A percentile compares a stretch with the other conserved stretches of the same genome.
Conservation (phyloP, 306 rosid species). For the Bauhinia variegata region DNA sequence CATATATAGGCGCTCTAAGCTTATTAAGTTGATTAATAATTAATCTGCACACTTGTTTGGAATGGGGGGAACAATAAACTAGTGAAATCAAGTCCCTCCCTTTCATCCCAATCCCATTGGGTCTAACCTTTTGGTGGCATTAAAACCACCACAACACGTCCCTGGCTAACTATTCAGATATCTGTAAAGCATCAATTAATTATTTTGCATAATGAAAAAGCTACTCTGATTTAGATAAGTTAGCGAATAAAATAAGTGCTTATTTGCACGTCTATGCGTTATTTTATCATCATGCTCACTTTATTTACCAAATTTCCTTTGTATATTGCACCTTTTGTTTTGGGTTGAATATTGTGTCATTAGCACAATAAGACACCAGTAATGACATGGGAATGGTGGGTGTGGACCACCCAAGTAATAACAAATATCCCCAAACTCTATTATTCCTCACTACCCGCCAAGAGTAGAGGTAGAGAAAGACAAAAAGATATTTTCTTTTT, state of each 20-base stretch:
- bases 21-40: conserved; percentile 40
- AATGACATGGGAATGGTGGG: conserved; percentile 39
- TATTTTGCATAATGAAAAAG: conserved; percentile 25
- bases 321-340: background rate
- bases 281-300: conserved; percentile 72
- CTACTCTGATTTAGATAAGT: background rate
- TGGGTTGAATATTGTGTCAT: conserved; percentile 4
- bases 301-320: conserved; percentile 25
- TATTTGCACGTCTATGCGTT: conserved; percentile 64
- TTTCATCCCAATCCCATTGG: conserved; percentile 57
- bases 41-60: conserved; percentile 66
- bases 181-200: conserved; percentile 50
- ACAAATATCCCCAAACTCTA: conserved; percentile 36
- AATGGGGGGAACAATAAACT: conserved; percentile 88
- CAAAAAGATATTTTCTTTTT: no score
- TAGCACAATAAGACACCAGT: conserved; percentile 20
- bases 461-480: conserved; percentile 29
- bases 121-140: conserved; percentile 73
- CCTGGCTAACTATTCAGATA: conserved; percentile 39
- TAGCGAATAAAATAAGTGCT: conserved; percentile 23
- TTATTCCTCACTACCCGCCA: conserved; percentile 38
- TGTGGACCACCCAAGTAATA: conserved; percentile 46
- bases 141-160: conserved; percentile 41
- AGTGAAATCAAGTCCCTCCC: conserved; percentile 51
- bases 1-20: conserved; percentile 11